Conservation (phyloP, 2,329 filamentous ascomycete genomes). For the Periconia macrospinosa region DNA sequence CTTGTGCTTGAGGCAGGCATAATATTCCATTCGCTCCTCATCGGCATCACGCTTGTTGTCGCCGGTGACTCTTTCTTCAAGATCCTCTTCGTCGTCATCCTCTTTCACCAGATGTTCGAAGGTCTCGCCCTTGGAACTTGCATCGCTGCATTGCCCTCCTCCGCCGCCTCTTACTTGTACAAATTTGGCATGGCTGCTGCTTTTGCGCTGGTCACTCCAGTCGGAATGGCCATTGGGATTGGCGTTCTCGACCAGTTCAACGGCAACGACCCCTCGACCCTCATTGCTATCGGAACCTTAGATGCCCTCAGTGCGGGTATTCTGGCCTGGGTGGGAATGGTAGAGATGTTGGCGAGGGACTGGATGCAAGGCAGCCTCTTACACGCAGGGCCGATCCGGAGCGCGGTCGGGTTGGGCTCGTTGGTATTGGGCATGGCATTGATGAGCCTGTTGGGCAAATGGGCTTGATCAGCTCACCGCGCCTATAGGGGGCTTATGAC, state of each 20-base stretch:
- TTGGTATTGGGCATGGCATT: constrained; percentile 65
- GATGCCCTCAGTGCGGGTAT: constrained; percentile 76
- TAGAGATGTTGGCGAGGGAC: constrained; percentile 78
- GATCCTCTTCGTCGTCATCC: constrained; percentile 63
- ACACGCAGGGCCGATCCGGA: constrained; percentile 53
- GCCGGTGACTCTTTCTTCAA: constrained; percentile 55
- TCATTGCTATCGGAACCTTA: constrained; percentile 72
- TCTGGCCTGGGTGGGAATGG: constrained; percentile 75
- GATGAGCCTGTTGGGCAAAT: constrained; percentile 76
- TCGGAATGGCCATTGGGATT: constrained; percentile 80
- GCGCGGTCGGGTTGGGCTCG: constrained; percentile 54
- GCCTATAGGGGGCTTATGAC: too few species aligned
- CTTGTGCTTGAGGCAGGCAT: constrained; percentile 72
- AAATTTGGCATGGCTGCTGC: constrained; percentile 64
- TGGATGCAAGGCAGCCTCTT: constrained; percentile 63
- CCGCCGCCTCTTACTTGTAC: constrained; percentile 37
- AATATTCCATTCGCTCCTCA: constrained; percentile 72
- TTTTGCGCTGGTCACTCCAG: constrained; percentile 72
- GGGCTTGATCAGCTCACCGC: constrained; percentile 55
- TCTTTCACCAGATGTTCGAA: constrained; percentile 80
- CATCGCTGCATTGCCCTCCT: constrained; percentile 62
- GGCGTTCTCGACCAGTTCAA: constrained; percentile 72
- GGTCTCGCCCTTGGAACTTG: constrained; percentile 73
- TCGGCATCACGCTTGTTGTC: constrained; percentile 63
- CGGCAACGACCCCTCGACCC: constrained; percentile 68